These are phyloP conservation scores for Crithidia fasciculata DNA, from an alignment of 208 protist species.

Conservation along the genomic window DNA sequence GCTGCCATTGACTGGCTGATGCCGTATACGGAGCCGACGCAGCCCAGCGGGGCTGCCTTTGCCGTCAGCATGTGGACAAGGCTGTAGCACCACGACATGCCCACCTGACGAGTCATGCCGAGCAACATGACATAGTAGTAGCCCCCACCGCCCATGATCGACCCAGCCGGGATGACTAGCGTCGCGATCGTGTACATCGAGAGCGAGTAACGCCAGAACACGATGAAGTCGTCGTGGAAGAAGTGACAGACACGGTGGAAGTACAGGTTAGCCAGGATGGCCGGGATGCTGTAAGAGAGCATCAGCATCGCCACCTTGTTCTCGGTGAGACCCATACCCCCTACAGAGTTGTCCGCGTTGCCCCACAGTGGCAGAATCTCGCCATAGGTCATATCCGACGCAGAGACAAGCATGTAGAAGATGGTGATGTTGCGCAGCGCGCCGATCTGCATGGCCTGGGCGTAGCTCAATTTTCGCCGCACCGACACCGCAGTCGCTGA, in stretches of 20 bases:
- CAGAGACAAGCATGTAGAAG: slow-evolving; percentile 57
- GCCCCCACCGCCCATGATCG: slow-evolving; percentile 12
- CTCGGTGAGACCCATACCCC: slow-evolving; percentile 48
- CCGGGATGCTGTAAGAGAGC: slow-evolving; percentile 40
- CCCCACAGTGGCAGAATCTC: slow-evolving; percentile 72
- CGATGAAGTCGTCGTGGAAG: slow-evolving; percentile 29
- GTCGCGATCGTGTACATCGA: slow-evolving; percentile 19
- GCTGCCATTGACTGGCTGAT: slow-evolving; percentile 56
- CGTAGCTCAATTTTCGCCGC: slow-evolving; percentile 37
- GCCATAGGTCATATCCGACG: slow-evolving; percentile 56
- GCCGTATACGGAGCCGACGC: slow-evolving; percentile 55
- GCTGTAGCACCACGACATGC: slow-evolving; percentile 47
- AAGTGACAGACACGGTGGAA: slow-evolving; percentile 40
- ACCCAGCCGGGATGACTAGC: slow-evolving; percentile 26
- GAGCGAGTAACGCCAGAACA: slow-evolving; percentile 13
- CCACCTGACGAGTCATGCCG: slow-evolving; percentile 40
- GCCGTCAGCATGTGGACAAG: slow-evolving; percentile 55
- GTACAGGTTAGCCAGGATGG: slow-evolving; percentile 52
- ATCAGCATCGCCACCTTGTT: slow-evolving; percentile 48
- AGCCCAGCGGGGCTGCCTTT: slow-evolving; percentile 42
- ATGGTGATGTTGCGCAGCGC: slow-evolving; percentile 48
- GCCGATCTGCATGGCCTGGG: slow-evolving; percentile 37
- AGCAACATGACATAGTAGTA: slow-evolving; percentile 48
- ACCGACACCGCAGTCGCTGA: neutral
- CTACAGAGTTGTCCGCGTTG: slow-evolving; percentile 38